phyloP scores from a whole-genome alignment of 768 basidiomycete genomes.

The Suillus discolor region DNA sequence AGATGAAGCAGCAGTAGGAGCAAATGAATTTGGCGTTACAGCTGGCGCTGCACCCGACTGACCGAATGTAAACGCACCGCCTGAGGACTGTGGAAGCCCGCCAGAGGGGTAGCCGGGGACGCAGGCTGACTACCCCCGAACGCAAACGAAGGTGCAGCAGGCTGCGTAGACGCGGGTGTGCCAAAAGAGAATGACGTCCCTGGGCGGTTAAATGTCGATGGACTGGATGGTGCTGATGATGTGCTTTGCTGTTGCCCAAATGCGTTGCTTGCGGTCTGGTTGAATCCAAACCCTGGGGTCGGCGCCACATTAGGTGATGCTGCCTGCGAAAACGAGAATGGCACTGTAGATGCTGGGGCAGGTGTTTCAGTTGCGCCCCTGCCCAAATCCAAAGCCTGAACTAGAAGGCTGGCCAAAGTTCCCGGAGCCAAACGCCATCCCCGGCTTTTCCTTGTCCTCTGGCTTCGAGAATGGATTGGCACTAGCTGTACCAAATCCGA shows the following conservation, averaged over 20 bases:
- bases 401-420: conserved; percentile 47
- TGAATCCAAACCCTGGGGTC: conserved; percentile 48
- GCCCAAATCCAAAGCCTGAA: conserved; percentile 51
- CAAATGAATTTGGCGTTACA: conserved; percentile 48
- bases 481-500: conserved; percentile 35
- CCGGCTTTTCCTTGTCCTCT: conserved; percentile 47
- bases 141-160: conserved; percentile 39
- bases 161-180: conserved; percentile 39
- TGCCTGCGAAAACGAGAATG: conserved; percentile 50
- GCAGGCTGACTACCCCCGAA: conserved; percentile 62
- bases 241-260: conserved; percentile 43
- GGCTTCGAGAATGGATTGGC: conserved; percentile 49
- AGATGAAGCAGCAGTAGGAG: conserved; percentile 37
- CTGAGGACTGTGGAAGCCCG: conserved; percentile 35
- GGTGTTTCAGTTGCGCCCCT: conserved; percentile 42
- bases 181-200: conserved; percentile 50
- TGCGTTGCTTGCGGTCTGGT: conserved; percentile 37
- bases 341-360: conserved; percentile 40
- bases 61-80: conserved; percentile 42
- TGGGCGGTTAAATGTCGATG: conserved; percentile 55
- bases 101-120: conserved; percentile 49
- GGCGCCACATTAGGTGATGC: conserved; percentile 40
- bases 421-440: conserved; percentile 40
- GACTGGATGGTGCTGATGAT: conserved; percentile 57
- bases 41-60: conserved; percentile 38